phyloP scores from a whole-genome alignment of 306 rosid genomes.

The Quillaja saponaria region DNA sequence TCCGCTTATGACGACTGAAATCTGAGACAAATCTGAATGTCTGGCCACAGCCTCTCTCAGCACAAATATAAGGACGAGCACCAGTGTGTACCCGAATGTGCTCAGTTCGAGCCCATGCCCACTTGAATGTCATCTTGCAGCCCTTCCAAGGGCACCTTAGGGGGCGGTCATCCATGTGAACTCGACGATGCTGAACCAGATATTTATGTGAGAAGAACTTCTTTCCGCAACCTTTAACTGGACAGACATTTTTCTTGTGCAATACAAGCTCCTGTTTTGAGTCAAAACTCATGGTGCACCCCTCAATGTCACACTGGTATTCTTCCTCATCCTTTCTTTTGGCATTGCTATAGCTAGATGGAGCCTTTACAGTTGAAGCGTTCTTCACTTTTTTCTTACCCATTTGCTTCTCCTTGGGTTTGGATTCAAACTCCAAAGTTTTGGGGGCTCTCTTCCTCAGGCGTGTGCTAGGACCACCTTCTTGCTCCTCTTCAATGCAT shows the following conservation, averaged over 20 bases:
- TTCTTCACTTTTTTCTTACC: conserved; percentile 66
- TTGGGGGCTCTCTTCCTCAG: conserved; percentile 75
- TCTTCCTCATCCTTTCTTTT: conserved; percentile 62
- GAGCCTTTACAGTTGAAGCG: conserved; percentile 50
- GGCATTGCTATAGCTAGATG: conserved; percentile 39
- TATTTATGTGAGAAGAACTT: conserved; percentile 96
- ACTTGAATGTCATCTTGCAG: conserved; percentile 99
- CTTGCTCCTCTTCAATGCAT: conserved; percentile 58
- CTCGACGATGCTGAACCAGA: conserved; percentile 96
- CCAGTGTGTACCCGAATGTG: conserved; percentile 98
- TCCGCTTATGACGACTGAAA: conserved; percentile 98
- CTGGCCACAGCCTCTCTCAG: conserved; percentile 85
- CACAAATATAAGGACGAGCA: conserved; percentile 88
- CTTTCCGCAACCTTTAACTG: conserved; percentile 98
- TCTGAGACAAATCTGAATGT: conserved; percentile 97
- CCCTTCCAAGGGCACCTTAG: conserved; percentile 98
- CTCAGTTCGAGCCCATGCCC: conserved; percentile 99
- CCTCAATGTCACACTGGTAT: conserved; percentile 79
- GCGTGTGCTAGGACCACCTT: conserved; percentile 91
- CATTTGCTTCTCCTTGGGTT: conserved; percentile 51
- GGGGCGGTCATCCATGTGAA: conserved; percentile 92
- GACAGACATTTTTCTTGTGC: conserved; percentile 86
- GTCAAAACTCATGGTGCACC: conserved; percentile 84
- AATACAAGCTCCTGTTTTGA: conserved; percentile 68
- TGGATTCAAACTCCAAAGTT: conserved; percentile 43